These are phyloP conservation scores for Tetrapisispora nanseiensis DNA, from an alignment of 805 yeast genomes.

Conservation along the genomic window DNA sequence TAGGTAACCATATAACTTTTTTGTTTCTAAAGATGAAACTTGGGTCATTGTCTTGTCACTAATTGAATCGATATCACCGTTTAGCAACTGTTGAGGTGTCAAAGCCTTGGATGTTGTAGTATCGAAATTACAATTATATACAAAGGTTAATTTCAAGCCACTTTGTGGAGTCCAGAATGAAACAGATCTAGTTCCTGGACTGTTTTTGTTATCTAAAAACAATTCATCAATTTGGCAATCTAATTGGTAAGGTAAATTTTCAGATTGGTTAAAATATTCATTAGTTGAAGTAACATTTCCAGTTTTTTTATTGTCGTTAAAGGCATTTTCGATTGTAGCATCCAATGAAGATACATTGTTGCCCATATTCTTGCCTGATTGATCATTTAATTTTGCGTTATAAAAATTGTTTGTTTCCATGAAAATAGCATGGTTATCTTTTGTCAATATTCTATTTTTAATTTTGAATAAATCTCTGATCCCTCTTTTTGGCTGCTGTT, in stretches of 20 bases:
- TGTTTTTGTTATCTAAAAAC: conserved; percentile 52
- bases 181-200: conserved; percentile 70
- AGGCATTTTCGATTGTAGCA: not conserved
- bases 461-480: conserved; percentile 38
- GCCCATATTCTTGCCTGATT: not conserved
- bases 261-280: not conserved
- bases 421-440: conserved; percentile 78
- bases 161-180: conserved; percentile 37
- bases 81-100: conserved; percentile 18
- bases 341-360: not conserved
- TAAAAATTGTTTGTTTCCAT: conserved; percentile 53
- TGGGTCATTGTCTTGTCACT: conserved; percentile 72
- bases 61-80: conserved; percentile 48
- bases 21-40: conserved; percentile 73
- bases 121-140: conserved; percentile 59
- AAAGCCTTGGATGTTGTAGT: not conserved
- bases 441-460: conserved; percentile 65
- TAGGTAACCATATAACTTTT: conserved; percentile 61
- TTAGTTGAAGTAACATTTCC: too few species aligned
- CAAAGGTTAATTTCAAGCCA: conserved; percentile 40
- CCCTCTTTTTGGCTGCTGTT: not conserved
- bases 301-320: not conserved
- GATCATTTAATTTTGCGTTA: not conserved
- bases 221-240: conserved; percentile 74
- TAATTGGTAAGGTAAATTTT: conserved; percentile 35